These are phyloP conservation scores for Thalassiosira livingstoniorum DNA, from an alignment of 352 stramenopile genomes.

Conservation along the genomic window DNA sequence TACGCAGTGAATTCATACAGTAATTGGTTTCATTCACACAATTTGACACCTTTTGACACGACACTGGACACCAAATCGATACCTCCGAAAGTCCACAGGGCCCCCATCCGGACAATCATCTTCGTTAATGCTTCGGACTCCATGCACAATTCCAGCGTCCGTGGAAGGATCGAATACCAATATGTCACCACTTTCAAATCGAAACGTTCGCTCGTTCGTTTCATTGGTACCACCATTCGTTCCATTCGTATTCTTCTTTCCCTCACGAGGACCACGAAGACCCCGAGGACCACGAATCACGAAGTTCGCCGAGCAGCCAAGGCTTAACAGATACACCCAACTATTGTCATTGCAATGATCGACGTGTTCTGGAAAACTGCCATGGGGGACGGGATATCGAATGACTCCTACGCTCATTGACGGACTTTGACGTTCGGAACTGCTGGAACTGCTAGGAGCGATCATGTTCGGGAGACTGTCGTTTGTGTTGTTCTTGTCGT, in stretches of 20 bases:
- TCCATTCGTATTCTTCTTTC: no score
- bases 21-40: no score
- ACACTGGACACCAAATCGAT: constrained; percentile 16
- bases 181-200: constrained; percentile 9
- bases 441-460: no score
- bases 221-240: no score
- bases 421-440: no score
- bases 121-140: background rate
- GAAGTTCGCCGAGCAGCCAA: constrained; percentile 9
- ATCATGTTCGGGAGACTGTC: no score
- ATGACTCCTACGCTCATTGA: constrained; percentile 5
- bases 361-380: background rate
- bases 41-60: no score
- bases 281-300: background rate
- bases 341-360: constrained; percentile 16
- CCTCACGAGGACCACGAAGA: no score
- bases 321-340: constrained; percentile 9
- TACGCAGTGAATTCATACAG: no score
- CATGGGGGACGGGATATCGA: constrained; percentile 9
- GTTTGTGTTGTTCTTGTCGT: background rate
- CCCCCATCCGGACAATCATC: background rate
- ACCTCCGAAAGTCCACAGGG: background rate
- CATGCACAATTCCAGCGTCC: constrained; percentile 14
- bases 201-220: background rate
- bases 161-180: constrained; percentile 10